Evolutionary conservation across 179 eudicot species (phyloP).

Genomic region (Vitellaria paradoxa): DNA sequence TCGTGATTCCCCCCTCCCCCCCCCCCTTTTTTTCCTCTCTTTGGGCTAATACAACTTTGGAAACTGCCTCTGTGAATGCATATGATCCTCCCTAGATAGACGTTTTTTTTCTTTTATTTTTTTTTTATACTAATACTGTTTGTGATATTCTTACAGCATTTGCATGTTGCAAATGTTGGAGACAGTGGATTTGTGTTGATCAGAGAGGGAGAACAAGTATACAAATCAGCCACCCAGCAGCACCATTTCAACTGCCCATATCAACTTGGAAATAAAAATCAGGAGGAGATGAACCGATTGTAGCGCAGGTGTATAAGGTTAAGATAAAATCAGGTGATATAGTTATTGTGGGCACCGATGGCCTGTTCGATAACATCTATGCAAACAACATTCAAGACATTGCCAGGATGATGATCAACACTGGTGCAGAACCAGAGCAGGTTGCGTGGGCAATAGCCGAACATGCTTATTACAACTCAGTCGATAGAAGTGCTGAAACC

Average conservation of each 20-base stretch:
- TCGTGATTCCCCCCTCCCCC: not conserved
- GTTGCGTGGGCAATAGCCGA: constrained; percentile 17
- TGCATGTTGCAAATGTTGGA: constrained; percentile 25
- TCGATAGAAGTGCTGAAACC: not conserved
- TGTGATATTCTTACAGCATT: not conserved
- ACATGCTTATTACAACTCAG: constrained; percentile 12
- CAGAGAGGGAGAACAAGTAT: constrained; percentile 16
- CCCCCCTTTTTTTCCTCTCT: too few species aligned
- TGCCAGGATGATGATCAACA: not conserved
- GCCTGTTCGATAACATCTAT: constrained; percentile 28
- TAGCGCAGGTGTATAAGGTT: constrained; percentile 15
- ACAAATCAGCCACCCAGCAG: constrained; percentile 20
- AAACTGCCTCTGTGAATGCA: too few species aligned
- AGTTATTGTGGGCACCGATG: constrained; percentile 30
- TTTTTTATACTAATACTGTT: too few species aligned
- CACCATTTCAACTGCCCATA: constrained; percentile 25
- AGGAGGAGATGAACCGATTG: not conserved
- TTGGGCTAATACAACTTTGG: too few species aligned
- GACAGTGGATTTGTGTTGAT: constrained; percentile 34
- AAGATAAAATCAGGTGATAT: constrained; percentile 21
- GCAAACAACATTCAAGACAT: constrained; percentile 3
- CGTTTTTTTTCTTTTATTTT: too few species aligned
- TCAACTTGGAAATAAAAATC: constrained; percentile 16
- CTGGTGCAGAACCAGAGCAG: not conserved
- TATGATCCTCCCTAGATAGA: too few species aligned